A percentile compares a stretch with the other conserved stretches of the same genome.
Evolutionary conservation across 805 yeast genomes (phyloP).

Genomic region (Barnettozyma wickerhamii): DNA sequence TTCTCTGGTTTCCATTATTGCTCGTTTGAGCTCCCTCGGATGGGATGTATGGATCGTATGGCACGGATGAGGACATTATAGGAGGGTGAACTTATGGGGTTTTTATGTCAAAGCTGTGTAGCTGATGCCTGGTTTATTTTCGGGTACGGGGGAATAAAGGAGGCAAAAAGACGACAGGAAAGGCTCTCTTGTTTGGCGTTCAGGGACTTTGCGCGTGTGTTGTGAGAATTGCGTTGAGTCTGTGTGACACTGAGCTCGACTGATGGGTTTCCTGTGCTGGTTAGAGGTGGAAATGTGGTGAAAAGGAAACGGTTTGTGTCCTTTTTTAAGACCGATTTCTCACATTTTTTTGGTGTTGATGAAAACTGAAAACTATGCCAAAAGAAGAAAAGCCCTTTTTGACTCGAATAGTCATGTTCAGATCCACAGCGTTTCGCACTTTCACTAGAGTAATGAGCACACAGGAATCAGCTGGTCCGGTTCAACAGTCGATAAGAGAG

Average conservation of each 20-base stretch:
- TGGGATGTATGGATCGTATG: conserved; percentile 84
- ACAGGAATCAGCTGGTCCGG: conserved; percentile 20
- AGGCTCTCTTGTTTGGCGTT: background rate
- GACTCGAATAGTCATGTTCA: background rate
- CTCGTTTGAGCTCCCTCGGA: conserved; percentile 34
- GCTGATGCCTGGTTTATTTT: background rate
- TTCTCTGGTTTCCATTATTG: conserved; percentile 33
- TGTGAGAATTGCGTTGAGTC: background rate
- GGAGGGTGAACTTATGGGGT: too few relatives aligned
- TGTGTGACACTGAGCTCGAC: background rate
- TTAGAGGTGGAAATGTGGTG: background rate
- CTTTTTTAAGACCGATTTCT: background rate
- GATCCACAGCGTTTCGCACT: conserved; percentile 3
- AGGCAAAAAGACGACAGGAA: too few relatives aligned
- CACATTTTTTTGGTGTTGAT: background rate
- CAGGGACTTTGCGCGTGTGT: background rate
- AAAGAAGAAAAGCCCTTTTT: background rate
- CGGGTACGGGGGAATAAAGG: background rate
- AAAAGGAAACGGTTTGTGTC: background rate
- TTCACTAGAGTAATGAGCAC: conserved; percentile 22
- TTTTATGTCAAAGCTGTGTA: background rate
- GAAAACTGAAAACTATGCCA: background rate
- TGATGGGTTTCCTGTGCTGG: background rate
- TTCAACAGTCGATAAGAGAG: conserved; percentile 18
- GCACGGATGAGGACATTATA: conserved; percentile 80